Percentiles rank a stretch among this genome's conserved stretches.
phyloP scores from a whole-genome alignment of 352 stramenopile species.

The Phytopythium chamaehyphon region DNA sequence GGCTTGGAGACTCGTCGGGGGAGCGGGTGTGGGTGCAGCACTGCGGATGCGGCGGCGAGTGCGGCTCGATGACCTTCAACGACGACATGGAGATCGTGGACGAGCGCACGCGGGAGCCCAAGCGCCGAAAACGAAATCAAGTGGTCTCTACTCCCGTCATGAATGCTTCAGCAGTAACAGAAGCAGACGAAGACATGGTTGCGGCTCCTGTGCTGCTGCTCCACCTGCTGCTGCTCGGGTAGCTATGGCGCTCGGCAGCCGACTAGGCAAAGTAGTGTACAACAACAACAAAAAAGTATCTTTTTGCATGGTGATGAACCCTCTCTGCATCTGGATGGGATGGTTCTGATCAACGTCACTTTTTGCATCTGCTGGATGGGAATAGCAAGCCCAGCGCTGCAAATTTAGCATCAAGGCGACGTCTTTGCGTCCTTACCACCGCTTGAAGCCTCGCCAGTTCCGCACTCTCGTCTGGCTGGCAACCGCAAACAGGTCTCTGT shows the following conservation, averaged over 20 bases:
- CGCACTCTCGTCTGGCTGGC: no score
- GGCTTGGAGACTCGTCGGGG: not conserved
- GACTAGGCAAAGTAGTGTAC: not conserved
- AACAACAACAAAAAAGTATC: not conserved
- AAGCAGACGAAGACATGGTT: not conserved
- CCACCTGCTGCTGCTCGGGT: conserved; percentile 8
- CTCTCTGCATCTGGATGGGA: no score
- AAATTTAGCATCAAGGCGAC: no score
- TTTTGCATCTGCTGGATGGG: no score
- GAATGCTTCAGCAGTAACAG: not conserved
- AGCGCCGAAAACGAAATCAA: not conserved
- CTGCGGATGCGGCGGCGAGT: conserved; percentile 21
- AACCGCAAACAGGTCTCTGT: not conserved
- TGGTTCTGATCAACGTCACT: no score
- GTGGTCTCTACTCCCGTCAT: no score
- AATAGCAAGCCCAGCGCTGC: no score
- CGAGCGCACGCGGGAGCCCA: conserved; percentile 3
- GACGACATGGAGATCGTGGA: conserved; percentile 23
- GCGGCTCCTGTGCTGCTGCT: conserved; percentile 3
- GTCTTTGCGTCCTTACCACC: no score
- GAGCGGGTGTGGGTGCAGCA: conserved; percentile 13
- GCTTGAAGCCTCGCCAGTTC: no score
- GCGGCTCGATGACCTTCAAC: conserved; percentile 17
- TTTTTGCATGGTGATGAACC: not conserved
- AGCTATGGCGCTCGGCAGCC: not conserved